These are phyloP conservation scores for Geranium incanum DNA, from an alignment of 441 rosid genomes.

Conservation along the genomic window DNA sequence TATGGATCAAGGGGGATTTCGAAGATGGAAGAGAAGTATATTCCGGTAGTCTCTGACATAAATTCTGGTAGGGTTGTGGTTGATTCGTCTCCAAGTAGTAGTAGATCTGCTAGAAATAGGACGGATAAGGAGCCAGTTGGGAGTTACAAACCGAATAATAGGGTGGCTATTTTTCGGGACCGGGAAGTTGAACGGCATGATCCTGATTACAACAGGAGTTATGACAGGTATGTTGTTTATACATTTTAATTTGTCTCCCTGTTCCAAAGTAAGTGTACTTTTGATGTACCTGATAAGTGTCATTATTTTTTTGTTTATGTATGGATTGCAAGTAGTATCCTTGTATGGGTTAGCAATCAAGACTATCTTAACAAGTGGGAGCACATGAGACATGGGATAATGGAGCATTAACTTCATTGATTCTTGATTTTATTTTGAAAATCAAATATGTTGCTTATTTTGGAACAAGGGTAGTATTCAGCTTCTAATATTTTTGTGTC, in stretches of 20 bases:
- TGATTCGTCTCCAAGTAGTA: constrained; percentile 50
- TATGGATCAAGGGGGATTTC: constrained; percentile 29
- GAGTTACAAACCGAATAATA: constrained; percentile 44
- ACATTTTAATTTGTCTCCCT: background rate
- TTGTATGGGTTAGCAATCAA: too few relatives aligned
- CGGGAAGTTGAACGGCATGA: constrained; percentile 69
- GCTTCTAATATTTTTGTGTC: constrained; percentile 4
- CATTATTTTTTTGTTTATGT: too few relatives aligned
- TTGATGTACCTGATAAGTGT: too few relatives aligned
- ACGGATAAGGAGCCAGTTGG: constrained; percentile 53
- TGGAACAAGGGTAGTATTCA: background rate
- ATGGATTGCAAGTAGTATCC: too few relatives aligned
- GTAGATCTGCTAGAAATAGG: constrained; percentile 50
- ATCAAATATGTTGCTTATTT: too few relatives aligned
- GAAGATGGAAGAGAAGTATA: constrained; percentile 44
- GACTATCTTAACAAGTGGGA: too few relatives aligned
- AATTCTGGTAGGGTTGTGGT: constrained; percentile 38
- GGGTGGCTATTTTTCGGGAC: constrained; percentile 80
- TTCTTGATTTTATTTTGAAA: too few relatives aligned
- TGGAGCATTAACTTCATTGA: too few relatives aligned
- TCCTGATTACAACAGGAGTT: constrained; percentile 75
- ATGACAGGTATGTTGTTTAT: constrained; percentile 45
- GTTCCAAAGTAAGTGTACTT: too few relatives aligned
- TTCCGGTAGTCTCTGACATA: constrained; percentile 35
- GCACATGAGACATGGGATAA: too few relatives aligned